Conservation (phyloP, 2,329 filamentous ascomycete species). For the Thielaviopsis punctulata region DNA sequence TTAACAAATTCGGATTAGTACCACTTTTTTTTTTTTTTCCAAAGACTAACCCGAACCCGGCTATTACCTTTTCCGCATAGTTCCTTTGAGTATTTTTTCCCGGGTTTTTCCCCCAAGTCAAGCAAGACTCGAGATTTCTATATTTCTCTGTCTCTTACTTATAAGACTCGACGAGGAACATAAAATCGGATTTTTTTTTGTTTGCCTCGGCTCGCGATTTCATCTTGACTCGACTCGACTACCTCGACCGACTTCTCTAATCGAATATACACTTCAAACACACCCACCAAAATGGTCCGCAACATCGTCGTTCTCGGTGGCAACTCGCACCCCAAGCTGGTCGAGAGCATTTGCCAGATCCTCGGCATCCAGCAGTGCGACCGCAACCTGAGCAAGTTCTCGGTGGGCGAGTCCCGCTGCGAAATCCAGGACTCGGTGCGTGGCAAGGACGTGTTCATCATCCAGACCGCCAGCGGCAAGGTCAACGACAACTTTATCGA, state of each 20-base stretch:
- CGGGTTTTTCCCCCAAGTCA: no score
- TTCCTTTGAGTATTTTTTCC: no score
- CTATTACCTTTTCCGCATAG: no score
- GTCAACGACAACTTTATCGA: slow-evolving; percentile 97
- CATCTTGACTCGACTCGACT: not conserved
- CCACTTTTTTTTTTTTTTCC: no score
- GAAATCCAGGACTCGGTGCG: slow-evolving; percentile 94
- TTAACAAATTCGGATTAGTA: no score
- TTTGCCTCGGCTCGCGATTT: no score
- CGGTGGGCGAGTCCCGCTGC: slow-evolving; percentile 83
- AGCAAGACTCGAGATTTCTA: no score
- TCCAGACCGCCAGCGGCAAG: slow-evolving; percentile 80
- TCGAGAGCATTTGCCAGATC: slow-evolving; percentile 72
- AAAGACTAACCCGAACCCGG: no score
- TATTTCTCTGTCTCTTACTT: no score
- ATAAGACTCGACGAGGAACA: not conserved
- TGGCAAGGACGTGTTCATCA: slow-evolving; percentile 97
- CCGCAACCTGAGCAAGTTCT: slow-evolving; percentile 79
- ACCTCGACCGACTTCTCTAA: not conserved
- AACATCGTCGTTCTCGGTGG: slow-evolving; percentile 90
- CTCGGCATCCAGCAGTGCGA: slow-evolving; percentile 75
- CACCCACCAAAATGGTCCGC: slow-evolving; percentile 52
- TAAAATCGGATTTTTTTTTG: not conserved
- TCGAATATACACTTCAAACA: not conserved
- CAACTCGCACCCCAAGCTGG: slow-evolving; percentile 77